Conservation (phyloP, 164 flowering plant genomes). For the Vitis riparia region DNA sequence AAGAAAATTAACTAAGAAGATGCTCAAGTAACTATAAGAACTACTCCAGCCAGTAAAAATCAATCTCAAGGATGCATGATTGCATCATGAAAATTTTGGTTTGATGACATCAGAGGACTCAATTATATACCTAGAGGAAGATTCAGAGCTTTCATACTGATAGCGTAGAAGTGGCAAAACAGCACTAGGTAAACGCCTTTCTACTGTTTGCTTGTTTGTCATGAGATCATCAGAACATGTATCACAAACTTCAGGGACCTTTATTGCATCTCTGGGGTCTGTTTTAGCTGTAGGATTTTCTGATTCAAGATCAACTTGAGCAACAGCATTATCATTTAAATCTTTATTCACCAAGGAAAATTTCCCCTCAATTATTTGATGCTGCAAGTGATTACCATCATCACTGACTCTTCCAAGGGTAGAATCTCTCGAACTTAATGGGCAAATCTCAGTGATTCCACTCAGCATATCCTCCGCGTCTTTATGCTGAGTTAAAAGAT, state of each 20-base stretch:
- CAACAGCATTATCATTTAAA: constrained; percentile 14
- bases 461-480: constrained; percentile 25
- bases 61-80: neutral
- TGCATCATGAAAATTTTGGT: neutral
- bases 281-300: constrained; percentile 19
- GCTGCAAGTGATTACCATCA: constrained; percentile 26
- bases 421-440: constrained; percentile 34
- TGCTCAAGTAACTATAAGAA: constrained; percentile 2
- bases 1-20: neutral
- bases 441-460: constrained; percentile 30
- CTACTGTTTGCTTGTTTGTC: constrained; percentile 42
- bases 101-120: constrained; percentile 3
- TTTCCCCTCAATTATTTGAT: constrained; percentile 35
- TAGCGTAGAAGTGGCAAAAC: constrained; percentile 63
- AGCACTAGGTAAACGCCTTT: constrained; percentile 57
- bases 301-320: constrained; percentile 26
- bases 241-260: constrained; percentile 33
- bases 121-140: constrained; percentile 73
- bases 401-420: constrained; percentile 26
- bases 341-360: constrained; percentile 17
- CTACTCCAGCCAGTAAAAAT: neutral
- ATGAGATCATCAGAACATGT: constrained; percentile 28
- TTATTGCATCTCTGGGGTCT: constrained; percentile 30
- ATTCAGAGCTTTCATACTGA: constrained; percentile 87
- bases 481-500: constrained; percentile 19